Evolutionary conservation across 179 eudicot species (phyloP).

Genomic region (Pouteria campechiana): DNA sequence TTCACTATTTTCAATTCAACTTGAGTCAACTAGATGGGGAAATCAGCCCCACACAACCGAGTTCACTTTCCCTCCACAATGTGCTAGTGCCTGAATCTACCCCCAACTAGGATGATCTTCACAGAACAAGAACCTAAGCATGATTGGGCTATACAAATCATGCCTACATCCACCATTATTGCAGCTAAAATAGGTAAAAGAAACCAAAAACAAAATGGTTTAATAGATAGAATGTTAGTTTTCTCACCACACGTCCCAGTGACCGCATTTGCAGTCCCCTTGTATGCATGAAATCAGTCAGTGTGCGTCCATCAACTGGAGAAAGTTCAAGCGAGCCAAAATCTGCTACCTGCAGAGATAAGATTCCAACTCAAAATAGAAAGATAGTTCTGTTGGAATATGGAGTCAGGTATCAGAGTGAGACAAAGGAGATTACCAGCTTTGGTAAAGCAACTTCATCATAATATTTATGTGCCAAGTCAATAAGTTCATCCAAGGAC

Average conservation of each 20-base stretch:
- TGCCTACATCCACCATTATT: no score
- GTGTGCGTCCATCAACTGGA: constrained; percentile 95
- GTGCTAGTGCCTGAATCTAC: no score
- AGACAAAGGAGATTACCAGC: constrained; percentile 46
- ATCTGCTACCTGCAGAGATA: constrained; percentile 60
- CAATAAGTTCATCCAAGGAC: constrained; percentile 74
- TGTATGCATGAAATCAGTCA: constrained; percentile 96
- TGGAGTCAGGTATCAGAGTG: no score
- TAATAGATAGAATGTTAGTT: constrained; percentile 1
- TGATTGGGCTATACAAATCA: no score
- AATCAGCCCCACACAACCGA: no score
- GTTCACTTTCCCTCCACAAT: no score
- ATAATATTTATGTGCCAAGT: constrained; percentile 63
- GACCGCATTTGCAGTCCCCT: constrained; percentile 87
- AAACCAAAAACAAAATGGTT: no score
- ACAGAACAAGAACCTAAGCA: no score
- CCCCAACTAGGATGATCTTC: no score
- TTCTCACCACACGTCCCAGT: constrained; percentile 87
- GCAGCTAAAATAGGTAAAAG: no score
- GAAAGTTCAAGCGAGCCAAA: constrained; percentile 98
- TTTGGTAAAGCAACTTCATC: constrained; percentile 93
- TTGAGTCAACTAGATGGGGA: no score
- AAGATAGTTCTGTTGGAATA: not conserved
- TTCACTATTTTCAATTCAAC: no score
- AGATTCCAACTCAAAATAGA: constrained; percentile 3